A percentile compares a stretch with the other conserved stretches of the same genome.
Evolutionary conservation across 352 stramenopile species (phyloP).

Genomic region (Pythium insidiosum): DNA sequence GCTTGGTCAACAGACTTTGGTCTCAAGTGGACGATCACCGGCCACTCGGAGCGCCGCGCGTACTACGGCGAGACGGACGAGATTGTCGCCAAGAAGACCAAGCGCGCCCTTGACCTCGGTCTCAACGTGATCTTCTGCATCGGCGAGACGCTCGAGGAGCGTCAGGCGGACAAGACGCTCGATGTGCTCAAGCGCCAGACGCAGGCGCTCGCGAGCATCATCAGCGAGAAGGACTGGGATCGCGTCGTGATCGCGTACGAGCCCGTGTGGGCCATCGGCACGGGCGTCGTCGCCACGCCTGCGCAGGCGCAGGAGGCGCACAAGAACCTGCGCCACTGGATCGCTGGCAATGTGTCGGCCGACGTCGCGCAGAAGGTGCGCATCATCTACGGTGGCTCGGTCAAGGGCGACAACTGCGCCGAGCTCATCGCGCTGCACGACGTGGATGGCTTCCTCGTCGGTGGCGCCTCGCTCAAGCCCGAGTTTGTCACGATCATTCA

Average conservation of each 20-base stretch:
- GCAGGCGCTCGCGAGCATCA: constrained; percentile 82
- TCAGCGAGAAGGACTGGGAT: constrained; percentile 75
- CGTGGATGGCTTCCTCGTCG: constrained; percentile 92
- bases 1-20: constrained; percentile 43
- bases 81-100: constrained; percentile 92
- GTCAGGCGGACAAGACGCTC: constrained; percentile 84
- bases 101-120: constrained; percentile 81
- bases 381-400: constrained; percentile 92
- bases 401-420: constrained; percentile 87
- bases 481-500: constrained; percentile 88
- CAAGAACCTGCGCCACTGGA: constrained; percentile 77
- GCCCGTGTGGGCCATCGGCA: constrained; percentile 97
- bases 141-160: constrained; percentile 91
- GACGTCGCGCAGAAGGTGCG: constrained; percentile 64
- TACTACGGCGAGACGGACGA: constrained; percentile 91
- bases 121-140: constrained; percentile 96
- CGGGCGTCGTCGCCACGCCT: constrained; percentile 92
- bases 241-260: constrained; percentile 94
- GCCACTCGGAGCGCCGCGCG: constrained; percentile 90
- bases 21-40: constrained; percentile 78
- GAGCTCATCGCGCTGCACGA: constrained; percentile 83
- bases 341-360: constrained; percentile 56
- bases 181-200: constrained; percentile 94
- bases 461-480: constrained; percentile 89
- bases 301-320: constrained; percentile 93